These are phyloP conservation scores for Aspergillus glaucus DNA, from an alignment of 2,329 filamentous ascomycete genomes.

Conservation along the genomic window DNA sequence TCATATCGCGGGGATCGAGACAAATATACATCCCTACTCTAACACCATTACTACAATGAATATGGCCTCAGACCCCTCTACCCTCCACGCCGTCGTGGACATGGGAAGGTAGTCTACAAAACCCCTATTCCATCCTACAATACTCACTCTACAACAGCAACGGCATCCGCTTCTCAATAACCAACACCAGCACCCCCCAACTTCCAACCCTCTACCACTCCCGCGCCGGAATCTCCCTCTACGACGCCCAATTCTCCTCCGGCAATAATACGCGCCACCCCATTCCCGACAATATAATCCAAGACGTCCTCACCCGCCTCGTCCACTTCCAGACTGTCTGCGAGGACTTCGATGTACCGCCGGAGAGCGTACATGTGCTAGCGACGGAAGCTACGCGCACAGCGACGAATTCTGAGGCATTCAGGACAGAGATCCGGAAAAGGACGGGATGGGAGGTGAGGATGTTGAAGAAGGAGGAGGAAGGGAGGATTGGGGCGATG, in stretches of 20 bases:
- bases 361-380: slow-evolving; percentile 62
- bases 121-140: background rate
- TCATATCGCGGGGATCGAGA: background rate
- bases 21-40: too few relatives aligned
- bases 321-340: slow-evolving; percentile 67
- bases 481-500: slow-evolving; percentile 75
- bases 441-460: slow-evolving; percentile 63
- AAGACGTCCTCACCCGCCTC: slow-evolving; percentile 60
- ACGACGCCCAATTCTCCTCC: slow-evolving; percentile 63
- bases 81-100: slow-evolving; percentile 33
- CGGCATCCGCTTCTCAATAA: slow-evolving; percentile 87
- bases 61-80: background rate
- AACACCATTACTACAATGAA: background rate
- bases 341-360: slow-evolving; percentile 59
- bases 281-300: slow-evolving; percentile 56
- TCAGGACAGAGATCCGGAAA: slow-evolving; percentile 58
- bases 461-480: slow-evolving; percentile 70
- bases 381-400: slow-evolving; percentile 86
- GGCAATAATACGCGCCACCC: slow-evolving; percentile 39
- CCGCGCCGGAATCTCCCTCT: slow-evolving; percentile 75
- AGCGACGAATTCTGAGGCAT: slow-evolving; percentile 65
- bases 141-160: slow-evolving; percentile 49
- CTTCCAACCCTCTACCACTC: slow-evolving; percentile 72
- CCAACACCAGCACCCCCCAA: slow-evolving; percentile 68
- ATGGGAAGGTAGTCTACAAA: slow-evolving; percentile 32